Base-by-base conservation (phyloP, 73 alveolate genomes). In the Paramecium caudatum region DNA sequence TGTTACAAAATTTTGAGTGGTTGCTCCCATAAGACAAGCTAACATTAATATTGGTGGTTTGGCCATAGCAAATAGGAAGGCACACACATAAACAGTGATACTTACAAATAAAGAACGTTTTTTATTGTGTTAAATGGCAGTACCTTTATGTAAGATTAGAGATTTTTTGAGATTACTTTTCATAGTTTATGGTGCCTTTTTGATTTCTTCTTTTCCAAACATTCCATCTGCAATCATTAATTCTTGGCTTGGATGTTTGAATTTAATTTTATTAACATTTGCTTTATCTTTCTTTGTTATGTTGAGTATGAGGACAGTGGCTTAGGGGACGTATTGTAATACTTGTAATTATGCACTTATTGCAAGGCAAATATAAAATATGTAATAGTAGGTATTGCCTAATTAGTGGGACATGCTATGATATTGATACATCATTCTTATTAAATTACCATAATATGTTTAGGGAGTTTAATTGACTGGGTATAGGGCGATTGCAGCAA, bases 11-110 rank as follows among this genome's bases (percentile, higher is more conserved):
- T 74, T 74, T 13, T 74, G 43, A 41, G 88, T 36, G 5, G 65
- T 37, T 16, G 55, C 12, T 27, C 88, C 88, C 88, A 74, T 74
- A 21, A 74, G 32, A 6, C 55, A 74, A 41, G 39, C 19, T 23
- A 74, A 21, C n/a, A 74, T 5, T 74, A 74, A 74, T 15, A 74
- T 43, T 3, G 88, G 88, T 10, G 88, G 88, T 74, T 41, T 21
- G 4, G 55, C 62, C 88, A 41, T 41, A 5, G 88, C 88, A 16
- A 74, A 19, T 4, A 45, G 25, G 47, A 74, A 74, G 5, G 88
- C 88, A 37, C 36, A 1, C 16, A 74, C 0, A 74, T 74, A 74
- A 17, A 74, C 19, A 4, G 43, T 43, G 10, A 41, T 19, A 27
- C 69, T 37, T 34, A 39, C 62, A 39, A 5, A 27, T 0, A 74